Evolutionary conservation across 495 filamentous ascomycete species (phyloP).

Genomic region (Tuber magnatum): DNA sequence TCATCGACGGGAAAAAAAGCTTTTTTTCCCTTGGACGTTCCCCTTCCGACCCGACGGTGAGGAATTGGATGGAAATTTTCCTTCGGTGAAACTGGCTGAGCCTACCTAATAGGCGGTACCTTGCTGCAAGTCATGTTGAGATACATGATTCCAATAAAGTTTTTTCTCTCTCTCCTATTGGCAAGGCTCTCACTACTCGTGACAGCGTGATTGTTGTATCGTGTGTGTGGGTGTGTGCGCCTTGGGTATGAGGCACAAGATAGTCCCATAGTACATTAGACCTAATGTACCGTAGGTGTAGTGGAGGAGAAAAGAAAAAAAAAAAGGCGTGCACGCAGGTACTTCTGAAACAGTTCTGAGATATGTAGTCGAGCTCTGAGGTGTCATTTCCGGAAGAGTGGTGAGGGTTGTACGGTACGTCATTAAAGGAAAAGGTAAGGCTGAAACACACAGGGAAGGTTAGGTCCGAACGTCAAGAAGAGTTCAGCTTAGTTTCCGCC

Average conservation of each 20-base stretch:
- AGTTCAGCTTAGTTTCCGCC: background rate
- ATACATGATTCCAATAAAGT: conserved; percentile 34
- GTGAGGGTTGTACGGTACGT: conserved; percentile 17
- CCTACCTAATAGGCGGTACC: conserved; percentile 20
- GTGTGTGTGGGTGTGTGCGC: background rate
- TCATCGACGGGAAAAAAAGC: background rate
- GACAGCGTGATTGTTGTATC: background rate
- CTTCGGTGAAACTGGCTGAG: conserved; percentile 11
- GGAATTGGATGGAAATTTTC: conserved; percentile 39
- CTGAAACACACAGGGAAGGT: conserved; percentile 26
- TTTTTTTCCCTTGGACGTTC: conserved; percentile 13
- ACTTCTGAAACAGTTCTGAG: conserved; percentile 28
- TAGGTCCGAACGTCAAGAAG: background rate
- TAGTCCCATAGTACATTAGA: background rate
- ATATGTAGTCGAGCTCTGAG: conserved; percentile 24
- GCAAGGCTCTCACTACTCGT: background rate
- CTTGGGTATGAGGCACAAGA: background rate
- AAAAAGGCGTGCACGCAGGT: background rate
- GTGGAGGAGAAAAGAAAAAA: conserved; percentile 21
- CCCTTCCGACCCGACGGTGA: conserved; percentile 26
- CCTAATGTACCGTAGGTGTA: background rate
- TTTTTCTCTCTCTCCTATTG: conserved; percentile 1
- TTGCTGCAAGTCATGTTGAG: conserved; percentile 31
- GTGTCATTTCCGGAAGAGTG: conserved; percentile 22
- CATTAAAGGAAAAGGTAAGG: conserved; percentile 29